Conservation (phyloP, 1,284 basidiomycete species). For the Malassezia sympodialis region DNA sequence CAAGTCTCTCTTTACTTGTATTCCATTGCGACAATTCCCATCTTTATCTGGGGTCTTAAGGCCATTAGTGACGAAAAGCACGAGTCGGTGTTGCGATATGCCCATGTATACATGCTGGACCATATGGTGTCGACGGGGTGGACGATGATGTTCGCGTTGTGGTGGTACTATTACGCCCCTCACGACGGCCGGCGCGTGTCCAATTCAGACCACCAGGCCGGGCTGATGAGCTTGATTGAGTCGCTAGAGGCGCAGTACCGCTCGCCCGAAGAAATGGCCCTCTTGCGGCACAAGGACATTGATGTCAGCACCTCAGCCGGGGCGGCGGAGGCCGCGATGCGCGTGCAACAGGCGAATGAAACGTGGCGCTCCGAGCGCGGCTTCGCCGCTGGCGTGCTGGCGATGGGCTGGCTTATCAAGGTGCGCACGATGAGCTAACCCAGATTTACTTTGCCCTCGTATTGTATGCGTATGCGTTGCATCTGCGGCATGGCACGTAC, state of each 20-base stretch:
- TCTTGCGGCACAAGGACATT: constrained; percentile 37
- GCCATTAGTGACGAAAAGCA: constrained; percentile 58
- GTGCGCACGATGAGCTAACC: constrained; percentile 52
- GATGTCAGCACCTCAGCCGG: constrained; percentile 24
- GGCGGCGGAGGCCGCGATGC: constrained; percentile 40
- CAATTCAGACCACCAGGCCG: constrained; percentile 37
- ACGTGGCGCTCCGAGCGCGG: constrained; percentile 85
- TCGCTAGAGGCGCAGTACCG: constrained; percentile 39
- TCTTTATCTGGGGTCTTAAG: constrained; percentile 75
- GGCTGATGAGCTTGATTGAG: constrained; percentile 46
- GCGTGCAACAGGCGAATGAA: constrained; percentile 26
- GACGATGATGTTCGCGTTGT: constrained; percentile 76
- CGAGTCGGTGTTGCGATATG: constrained; percentile 69
- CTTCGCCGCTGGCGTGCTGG: constrained; percentile 64
- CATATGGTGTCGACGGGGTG: constrained; percentile 84
- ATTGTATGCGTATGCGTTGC: constrained; percentile 85
- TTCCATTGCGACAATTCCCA: constrained; percentile 70
- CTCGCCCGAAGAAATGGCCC: constrained; percentile 31
- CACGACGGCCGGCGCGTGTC: constrained; percentile 59
- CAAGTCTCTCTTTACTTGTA: constrained; percentile 77
- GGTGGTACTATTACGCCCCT: constrained; percentile 80
- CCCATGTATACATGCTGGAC: constrained; percentile 83
- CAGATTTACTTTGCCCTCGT: constrained; percentile 85
- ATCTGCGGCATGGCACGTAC: constrained; percentile 84
- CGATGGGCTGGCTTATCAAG: constrained; percentile 78